Evolutionary conservation across 345 rosid species (phyloP), one percentile per base, ranked within the genome.

Genomic region (Acer saccharum): DNA sequence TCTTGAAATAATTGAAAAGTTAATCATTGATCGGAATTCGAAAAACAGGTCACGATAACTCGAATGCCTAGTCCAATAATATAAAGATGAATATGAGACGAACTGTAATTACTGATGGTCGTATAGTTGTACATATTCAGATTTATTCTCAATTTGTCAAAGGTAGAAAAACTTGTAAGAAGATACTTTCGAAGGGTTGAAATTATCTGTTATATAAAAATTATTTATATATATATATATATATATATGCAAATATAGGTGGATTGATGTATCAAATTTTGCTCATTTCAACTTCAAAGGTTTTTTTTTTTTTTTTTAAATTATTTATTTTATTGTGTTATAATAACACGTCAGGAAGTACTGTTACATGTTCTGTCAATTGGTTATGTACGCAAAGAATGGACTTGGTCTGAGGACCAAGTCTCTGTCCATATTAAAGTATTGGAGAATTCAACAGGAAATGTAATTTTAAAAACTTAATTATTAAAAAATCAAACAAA

Each of bases 331-430:
- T 32, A 3, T 32, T 32, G 4, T 32, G 35, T 32, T 32, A 32
- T 35, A 35, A 35, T 35, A 35, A 35, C 39, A 35, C 39, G 39
- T 70, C 39, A 55, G 25, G 46, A 55, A 35, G 50, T 32, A n/a
- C 10, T 17, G 39, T 35, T 23, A 32, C 7, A n/a, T 16, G 27
- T 68, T 18, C 3, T 7, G 61, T 50, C 46, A 58, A 27, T 50
- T 25, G 62, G 73, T 71, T 58, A 18, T 29, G 64, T 29, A 18
- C n/a, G 48, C 74, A 57, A 71, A 13, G 20, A 71, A 10, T 57
- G 48, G 63, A 58, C 63, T 57, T 57, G 62, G 9, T 58, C 63
- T 7, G 9, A 6, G 23, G 62, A 71, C 27, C 18, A 32, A 54
- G 74, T 55, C 65, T 17, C 25, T 71, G 6, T 10, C 43, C 27